Conservation (phyloP, 1,284 basidiomycete species). For the Thelephora terrestris region DNA sequence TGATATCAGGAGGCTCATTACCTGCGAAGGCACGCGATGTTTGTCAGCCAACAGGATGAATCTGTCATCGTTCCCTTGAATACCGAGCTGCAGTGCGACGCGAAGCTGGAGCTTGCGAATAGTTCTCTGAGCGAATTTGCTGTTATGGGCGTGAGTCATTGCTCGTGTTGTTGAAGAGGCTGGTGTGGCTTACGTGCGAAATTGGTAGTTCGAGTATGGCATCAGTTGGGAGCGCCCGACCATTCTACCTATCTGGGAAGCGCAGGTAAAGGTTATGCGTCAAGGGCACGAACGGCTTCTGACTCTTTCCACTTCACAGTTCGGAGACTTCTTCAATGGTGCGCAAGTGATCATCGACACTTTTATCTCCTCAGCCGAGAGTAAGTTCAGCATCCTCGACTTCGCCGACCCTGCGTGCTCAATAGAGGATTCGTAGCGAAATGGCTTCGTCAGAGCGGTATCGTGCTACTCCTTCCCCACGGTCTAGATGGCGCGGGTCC, state of each 20-base stretch:
- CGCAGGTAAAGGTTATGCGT: conserved; percentile 43
- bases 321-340: conserved; percentile 89
- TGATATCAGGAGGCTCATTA: neutral
- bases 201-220: conserved; percentile 72
- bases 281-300: neutral
- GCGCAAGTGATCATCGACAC: conserved; percentile 85
- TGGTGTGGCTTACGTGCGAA: too few species aligned
- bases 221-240: conserved; percentile 78
- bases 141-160: conserved; percentile 60
- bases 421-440: conserved; percentile 46
- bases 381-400: conserved; percentile 32
- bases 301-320: conserved; percentile 28
- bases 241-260: conserved; percentile 83
- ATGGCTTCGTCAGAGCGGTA: conserved; percentile 88
- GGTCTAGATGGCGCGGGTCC: conserved; percentile 83
- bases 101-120: conserved; percentile 76
- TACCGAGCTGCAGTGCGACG: conserved; percentile 46
- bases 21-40: conserved; percentile 66
- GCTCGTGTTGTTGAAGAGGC: neutral
- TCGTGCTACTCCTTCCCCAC: conserved; percentile 80
- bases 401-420: conserved; percentile 3
- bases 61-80: conserved; percentile 73
- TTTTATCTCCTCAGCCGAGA: conserved; percentile 75
- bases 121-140: conserved; percentile 86
- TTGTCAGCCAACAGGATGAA: conserved; percentile 80